phyloP scores from a whole-genome alignment of 169 alveolate genomes.

The Cryptosporidium sp. region DNA sequence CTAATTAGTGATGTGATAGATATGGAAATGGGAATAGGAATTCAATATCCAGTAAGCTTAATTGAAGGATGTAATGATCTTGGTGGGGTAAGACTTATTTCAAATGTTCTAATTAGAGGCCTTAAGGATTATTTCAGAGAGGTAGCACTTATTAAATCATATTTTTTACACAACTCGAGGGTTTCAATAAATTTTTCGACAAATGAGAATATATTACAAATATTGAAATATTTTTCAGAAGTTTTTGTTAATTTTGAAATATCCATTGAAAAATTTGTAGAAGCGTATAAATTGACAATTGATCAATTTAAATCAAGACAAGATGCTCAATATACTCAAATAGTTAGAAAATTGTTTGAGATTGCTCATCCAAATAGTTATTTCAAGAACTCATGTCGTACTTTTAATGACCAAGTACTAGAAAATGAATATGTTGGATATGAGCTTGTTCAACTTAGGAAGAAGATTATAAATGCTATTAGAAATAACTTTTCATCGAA shows the following conservation, averaged over 20 bases:
- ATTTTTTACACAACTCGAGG: background rate
- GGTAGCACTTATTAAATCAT: slow-evolving; percentile 5
- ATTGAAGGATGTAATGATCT: slow-evolving; percentile 29
- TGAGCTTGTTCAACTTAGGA: slow-evolving; percentile 11
- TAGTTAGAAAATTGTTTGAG: background rate
- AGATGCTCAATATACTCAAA: slow-evolving; percentile 23
- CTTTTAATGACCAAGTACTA: background rate
- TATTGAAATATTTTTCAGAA: slow-evolving; percentile 21
- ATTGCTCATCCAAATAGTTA: slow-evolving; percentile 50
- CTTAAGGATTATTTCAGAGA: slow-evolving; percentile 27
- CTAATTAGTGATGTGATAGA: slow-evolving; percentile 31
- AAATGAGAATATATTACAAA: background rate
- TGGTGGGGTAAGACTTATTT: slow-evolving; percentile 32
- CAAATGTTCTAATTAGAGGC: slow-evolving; percentile 40
- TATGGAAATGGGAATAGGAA: slow-evolving; percentile 29
- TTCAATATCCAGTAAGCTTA: slow-evolving; percentile 37
- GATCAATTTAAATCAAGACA: background rate
- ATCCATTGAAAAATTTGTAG: slow-evolving; percentile 22
- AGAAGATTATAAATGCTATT: slow-evolving; percentile 11
- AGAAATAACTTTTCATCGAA: slow-evolving; percentile 49
- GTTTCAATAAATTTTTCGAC: slow-evolving; percentile 20
- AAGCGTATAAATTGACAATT: slow-evolving; percentile 4
- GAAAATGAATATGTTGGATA: background rate
- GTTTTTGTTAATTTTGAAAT: slow-evolving; percentile 36
- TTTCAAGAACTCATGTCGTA: slow-evolving; percentile 22